Percentiles rank a stretch among this genome's conserved stretches.
Evolutionary conservation across 2,329 filamentous ascomycete genomes (phyloP).

Genomic region (Piedraia hortae): DNA sequence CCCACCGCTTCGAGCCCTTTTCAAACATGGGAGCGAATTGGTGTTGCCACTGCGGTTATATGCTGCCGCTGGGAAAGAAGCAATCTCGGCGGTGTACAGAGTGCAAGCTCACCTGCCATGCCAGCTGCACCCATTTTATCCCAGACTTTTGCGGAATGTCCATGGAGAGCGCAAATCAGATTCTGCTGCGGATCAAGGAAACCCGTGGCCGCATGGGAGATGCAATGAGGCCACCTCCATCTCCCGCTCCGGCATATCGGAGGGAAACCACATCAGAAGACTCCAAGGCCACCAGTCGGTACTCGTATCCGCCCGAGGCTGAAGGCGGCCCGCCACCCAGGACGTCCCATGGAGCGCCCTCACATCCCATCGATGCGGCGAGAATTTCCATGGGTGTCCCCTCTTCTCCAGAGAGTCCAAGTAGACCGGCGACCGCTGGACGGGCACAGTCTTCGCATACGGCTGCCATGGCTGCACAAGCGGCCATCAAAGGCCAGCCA

Average conservation of each 20-base stretch:
- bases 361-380: slow-evolving; percentile 21
- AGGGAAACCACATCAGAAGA: too few species aligned
- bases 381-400: slow-evolving; percentile 19
- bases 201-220: slow-evolving; percentile 18
- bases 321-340: slow-evolving; percentile 13
- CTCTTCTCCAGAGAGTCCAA: slow-evolving; percentile 19
- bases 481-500: slow-evolving; percentile 13
- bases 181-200: slow-evolving; percentile 59
- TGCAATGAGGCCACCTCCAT: too few species aligned
- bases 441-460: slow-evolving; percentile 23
- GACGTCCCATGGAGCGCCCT: slow-evolving; percentile 15
- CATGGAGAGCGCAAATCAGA: slow-evolving; percentile 88
- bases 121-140: slow-evolving; percentile 76
- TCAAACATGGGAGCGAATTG: slow-evolving; percentile 95
- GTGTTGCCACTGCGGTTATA: slow-evolving; percentile 97
- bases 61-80: slow-evolving; percentile 81
- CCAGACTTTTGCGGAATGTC: slow-evolving; percentile 99
- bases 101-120: slow-evolving; percentile 75
- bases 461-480: slow-evolving; percentile 22
- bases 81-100: slow-evolving; percentile 88
- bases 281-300: too few species aligned
- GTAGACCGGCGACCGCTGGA: slow-evolving; percentile 19
- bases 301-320: too few species aligned
- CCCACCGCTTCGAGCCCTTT: slow-evolving; percentile 88
- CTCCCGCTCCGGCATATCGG: too few species aligned